Evolutionary conservation across 2,329 filamentous ascomycete genomes (phyloP), one percentile per base, ranked within the genome.

Genomic region (Gaeumannomyces sp.): DNA sequence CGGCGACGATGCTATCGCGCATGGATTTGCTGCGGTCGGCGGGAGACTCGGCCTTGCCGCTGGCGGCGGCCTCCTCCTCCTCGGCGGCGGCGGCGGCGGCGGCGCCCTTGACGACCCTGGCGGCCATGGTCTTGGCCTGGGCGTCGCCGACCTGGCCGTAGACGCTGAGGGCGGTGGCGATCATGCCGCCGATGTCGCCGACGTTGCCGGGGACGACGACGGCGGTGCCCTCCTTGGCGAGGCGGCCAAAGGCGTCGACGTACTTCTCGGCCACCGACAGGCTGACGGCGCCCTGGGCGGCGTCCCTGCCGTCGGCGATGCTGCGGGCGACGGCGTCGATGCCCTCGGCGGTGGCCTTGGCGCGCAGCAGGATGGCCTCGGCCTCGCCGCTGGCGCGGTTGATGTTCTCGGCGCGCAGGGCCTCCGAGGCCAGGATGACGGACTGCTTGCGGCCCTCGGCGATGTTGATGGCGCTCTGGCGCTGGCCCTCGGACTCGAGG

Each of bases 401-500:
- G 81, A 99, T 95, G 76, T 96, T 87, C 80, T 99, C 94, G 22
- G 91, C 86, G 70, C 89, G 88, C 78, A 97, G 73, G 22, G 95
- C 95, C 79, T 99, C 95, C 11, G 93, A 97, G 0, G 95, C 95
- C 29, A 99, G 83, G 71, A 99, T 99, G 28, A 97, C 94, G 70
- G 89, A 93, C 83, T 98, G 95, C 82, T 99, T 99, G 78, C 89
- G 88, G 76, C 95, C 95, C 81, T 99, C 95, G 65, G 95, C 95
- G 70, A 99, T 97, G 77, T 99, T 99, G 85, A 99, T 99, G 56
- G 95, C 95, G 72, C 89, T 94, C 80, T 99, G 95, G 68, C 95
- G 85, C 79, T 99, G 95, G 78, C 95, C 95, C 75, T 99, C 95
- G 0, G 92, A 97, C 66, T 99, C 95, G 61, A 99, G 83, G 72